Evolutionary conservation across 2,329 filamentous ascomycete species (phyloP), one percentile per base, ranked within the genome.

Genomic region (Hymenoscyphus albidus): DNA sequence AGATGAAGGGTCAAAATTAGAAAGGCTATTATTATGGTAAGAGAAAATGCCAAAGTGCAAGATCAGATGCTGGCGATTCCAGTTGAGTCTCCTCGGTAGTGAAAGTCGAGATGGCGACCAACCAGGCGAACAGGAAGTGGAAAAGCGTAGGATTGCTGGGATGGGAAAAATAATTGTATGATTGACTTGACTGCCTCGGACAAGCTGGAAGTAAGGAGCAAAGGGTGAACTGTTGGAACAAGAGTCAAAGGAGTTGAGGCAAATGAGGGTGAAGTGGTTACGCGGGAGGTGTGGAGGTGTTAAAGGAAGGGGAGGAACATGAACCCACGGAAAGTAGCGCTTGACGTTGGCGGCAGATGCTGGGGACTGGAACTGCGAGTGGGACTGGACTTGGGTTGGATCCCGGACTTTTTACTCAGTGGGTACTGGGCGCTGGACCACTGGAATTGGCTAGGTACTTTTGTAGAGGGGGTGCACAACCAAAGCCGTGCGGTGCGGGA

Each of bases 341-440:
- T 69, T 68, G 66, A 64, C 31, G 66, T 67, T 67, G 69, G 65
- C 65, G 64, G 67, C 51, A 65, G 60, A 69, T 66, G 59, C 62
- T 64, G 62, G 67, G 61, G 65, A 64, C 61, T 63, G 61, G 58
- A 14, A 14, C 6, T 22, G 22, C 22, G 22, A 22, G 22, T 22
- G 22, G 22, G 22, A 22, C 22, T 22, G 10, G 38, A 38, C 32
- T 32, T 60, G 35, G 6, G 40, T 65, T 67, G 65, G 65, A 64
- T 67, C 65, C 65, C 57, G 62, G 62, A 66, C 68, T 62, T 63
- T 63, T 58, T 44, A 35, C 38, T 60, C 63, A 65, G 42, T 18
- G 59, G 18, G 35, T 63, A 65, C 27, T 27, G 27, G 27, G 27
- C 27, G 27, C 27, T 27, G 27, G 27, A 27, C 27, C 27, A 35